Conservation (phyloP, 495 filamentous ascomycete species). For the Parachaetomium inaequale region DNA sequence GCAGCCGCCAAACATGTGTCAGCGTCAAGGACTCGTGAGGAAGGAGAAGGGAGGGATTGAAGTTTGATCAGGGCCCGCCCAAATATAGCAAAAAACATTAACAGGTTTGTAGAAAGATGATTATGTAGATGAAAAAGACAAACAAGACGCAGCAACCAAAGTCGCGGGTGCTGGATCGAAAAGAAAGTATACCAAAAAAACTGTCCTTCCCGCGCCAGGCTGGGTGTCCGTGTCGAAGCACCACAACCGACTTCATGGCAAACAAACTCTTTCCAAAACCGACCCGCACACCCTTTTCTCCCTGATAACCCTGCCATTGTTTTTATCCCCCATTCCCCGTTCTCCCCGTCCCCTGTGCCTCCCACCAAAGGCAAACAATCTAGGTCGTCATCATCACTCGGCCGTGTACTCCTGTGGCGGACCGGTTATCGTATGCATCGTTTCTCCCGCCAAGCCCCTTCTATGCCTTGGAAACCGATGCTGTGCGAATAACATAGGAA, state of each 20-base stretch:
- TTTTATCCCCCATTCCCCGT: neutral
- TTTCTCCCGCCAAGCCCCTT: conserved; percentile 6
- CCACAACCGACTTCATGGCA: neutral
- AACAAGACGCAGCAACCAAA: neutral
- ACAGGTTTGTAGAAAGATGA: no score
- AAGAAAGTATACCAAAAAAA: neutral
- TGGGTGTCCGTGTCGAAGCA: neutral
- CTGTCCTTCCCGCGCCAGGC: neutral
- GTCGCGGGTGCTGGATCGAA: neutral
- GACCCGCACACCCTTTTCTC: neutral
- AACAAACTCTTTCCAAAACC: neutral
- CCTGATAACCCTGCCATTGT: neutral
- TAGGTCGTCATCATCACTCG: conserved; percentile 21
- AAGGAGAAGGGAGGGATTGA: neutral
- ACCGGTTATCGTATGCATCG: conserved; percentile 17
- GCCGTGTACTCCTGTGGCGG: conserved; percentile 2
- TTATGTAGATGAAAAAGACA: neutral
- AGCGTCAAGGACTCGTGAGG: neutral
- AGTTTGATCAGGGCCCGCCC: conserved; percentile 8
- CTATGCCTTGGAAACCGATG: conserved; percentile 19
- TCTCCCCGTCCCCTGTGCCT: neutral
- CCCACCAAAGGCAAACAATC: conserved; percentile 4
- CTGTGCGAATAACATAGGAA: conserved; percentile 6
- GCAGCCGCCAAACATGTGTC: neutral
- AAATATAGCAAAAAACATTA: conserved; percentile 5